Percentiles rank a stretch among this genome's conserved stretches.
phyloP scores from a whole-genome alignment of 2,329 filamentous ascomycete genomes.

The Monosporascus sp. region DNA sequence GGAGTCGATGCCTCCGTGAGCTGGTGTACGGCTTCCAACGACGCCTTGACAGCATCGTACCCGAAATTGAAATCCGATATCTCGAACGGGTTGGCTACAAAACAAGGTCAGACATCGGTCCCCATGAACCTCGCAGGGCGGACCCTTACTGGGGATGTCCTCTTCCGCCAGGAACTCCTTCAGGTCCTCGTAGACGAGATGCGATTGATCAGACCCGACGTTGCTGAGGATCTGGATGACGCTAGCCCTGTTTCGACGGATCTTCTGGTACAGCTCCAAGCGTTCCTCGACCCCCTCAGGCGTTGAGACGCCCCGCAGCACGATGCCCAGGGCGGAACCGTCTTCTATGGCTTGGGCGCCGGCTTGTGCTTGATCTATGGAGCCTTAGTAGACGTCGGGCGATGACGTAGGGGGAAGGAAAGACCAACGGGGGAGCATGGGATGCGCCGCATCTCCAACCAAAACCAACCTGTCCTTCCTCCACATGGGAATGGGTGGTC shows the following conservation, averaged over 20 bases:
- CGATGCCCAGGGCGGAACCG: slow-evolving; percentile 26
- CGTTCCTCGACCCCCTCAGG: slow-evolving; percentile 16
- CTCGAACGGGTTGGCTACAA: background rate
- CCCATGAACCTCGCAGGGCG: background rate
- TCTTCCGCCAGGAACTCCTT: background rate
- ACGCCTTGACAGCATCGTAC: background rate
- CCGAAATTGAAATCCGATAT: background rate
- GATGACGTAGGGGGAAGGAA: background rate
- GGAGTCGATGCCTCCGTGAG: background rate
- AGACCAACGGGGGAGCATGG: slow-evolving; percentile 32
- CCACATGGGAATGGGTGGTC: slow-evolving; percentile 28
- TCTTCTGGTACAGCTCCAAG: slow-evolving; percentile 18
- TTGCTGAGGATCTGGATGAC: slow-evolving; percentile 25
- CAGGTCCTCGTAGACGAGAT: slow-evolving; percentile 1
- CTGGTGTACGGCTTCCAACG: background rate
- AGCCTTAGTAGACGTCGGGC: background rate
- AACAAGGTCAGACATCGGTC: background rate
- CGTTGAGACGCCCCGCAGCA: slow-evolving; percentile 17
- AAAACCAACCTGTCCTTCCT: slow-evolving; percentile 26
- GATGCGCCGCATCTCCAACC: slow-evolving; percentile 33
- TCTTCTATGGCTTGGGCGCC: slow-evolving; percentile 33
- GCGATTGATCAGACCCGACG: slow-evolving; percentile 18
- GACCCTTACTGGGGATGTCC: background rate
- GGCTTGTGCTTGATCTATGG: slow-evolving; percentile 33
- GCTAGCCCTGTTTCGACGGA: slow-evolving; percentile 20